These are phyloP conservation scores for Boehmeria nivea DNA, from an alignment of 306 rosid species.

Conservation along the genomic window DNA sequence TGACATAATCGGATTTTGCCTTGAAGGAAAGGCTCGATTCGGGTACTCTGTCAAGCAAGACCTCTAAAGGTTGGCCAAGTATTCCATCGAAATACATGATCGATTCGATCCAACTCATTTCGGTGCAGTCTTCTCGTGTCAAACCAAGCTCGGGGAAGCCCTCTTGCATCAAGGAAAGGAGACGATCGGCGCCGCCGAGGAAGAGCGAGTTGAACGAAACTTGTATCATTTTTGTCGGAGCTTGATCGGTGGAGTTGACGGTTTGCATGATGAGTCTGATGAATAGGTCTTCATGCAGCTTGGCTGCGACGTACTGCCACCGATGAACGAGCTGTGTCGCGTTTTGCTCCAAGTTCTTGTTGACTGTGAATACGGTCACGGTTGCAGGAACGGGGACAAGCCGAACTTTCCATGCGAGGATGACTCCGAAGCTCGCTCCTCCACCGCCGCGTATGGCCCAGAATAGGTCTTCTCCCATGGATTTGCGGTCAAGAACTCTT, in stretches of 20 bases:
- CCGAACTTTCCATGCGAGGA: constrained; percentile 62
- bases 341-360: constrained; percentile 35
- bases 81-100: constrained; percentile 41
- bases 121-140: constrained; percentile 32
- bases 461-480: constrained; percentile 68
- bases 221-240: constrained; percentile 40
- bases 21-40: constrained; percentile 46
- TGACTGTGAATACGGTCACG: constrained; percentile 48
- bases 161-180: constrained; percentile 34
- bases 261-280: constrained; percentile 22
- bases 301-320: constrained; percentile 58
- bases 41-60: constrained; percentile 41
- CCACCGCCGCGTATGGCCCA: constrained; percentile 80
- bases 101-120: constrained; percentile 68
- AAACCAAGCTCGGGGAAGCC: constrained; percentile 57
- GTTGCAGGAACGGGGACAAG: constrained; percentile 47
- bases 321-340: constrained; percentile 41
- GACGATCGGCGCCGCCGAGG: constrained; percentile 40
- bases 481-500: constrained; percentile 36
- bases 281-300: constrained; percentile 43
- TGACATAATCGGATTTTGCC: constrained; percentile 65
- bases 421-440: constrained; percentile 58
- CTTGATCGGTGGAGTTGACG: constrained; percentile 11
- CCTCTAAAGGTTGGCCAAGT: constrained; percentile 40
- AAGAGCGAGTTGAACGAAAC: constrained; percentile 52